These are phyloP conservation scores for Bremia lactucae DNA, from an alignment of 352 stramenopile species.

Conservation along the genomic window DNA sequence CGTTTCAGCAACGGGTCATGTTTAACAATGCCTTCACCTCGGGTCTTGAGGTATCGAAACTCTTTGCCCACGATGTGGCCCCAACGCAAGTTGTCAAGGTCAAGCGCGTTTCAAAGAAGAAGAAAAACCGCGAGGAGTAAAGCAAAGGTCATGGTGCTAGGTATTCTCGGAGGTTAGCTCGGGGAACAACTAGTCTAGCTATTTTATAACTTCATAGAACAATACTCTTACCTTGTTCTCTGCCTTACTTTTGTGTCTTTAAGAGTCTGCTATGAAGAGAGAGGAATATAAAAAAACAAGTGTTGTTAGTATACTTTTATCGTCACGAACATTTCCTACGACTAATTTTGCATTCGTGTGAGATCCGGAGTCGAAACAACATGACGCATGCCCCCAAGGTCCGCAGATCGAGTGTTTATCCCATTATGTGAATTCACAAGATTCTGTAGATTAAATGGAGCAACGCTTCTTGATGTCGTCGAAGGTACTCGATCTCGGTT, in stretches of 20 bases:
- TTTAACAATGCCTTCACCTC: conserved; percentile 87
- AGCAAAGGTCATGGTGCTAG: conserved; percentile 4
- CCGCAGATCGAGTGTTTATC: conserved; percentile 19
- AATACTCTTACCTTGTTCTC: conserved; percentile 20
- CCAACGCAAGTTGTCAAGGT: conserved; percentile 76
- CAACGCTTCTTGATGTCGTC: conserved; percentile 18
- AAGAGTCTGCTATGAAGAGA: too few species aligned
- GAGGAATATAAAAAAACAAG: too few species aligned
- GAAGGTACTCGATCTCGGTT: conserved; percentile 13
- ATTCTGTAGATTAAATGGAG: conserved; percentile 17
- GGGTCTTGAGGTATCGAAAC: conserved; percentile 80
- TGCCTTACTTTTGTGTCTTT: conserved; percentile 4
- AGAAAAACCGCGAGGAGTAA: conserved; percentile 82
- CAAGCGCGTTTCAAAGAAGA: conserved; percentile 84
- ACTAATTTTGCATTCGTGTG: conserved; percentile 29
- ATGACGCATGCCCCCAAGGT: conserved; percentile 40
- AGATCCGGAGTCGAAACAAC: conserved; percentile 55
- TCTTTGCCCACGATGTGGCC: conserved; percentile 79
- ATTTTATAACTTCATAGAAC: conserved; percentile 38
- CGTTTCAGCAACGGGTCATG: conserved; percentile 85
- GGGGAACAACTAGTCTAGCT: conserved; percentile 10
- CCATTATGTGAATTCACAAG: conserved; percentile 9
- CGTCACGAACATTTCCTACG: too few species aligned
- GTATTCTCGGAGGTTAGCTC: too few species aligned
- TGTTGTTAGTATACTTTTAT: background rate